Conservation (phyloP, 345 rosid genomes). For the Moringa oleifera region DNA sequence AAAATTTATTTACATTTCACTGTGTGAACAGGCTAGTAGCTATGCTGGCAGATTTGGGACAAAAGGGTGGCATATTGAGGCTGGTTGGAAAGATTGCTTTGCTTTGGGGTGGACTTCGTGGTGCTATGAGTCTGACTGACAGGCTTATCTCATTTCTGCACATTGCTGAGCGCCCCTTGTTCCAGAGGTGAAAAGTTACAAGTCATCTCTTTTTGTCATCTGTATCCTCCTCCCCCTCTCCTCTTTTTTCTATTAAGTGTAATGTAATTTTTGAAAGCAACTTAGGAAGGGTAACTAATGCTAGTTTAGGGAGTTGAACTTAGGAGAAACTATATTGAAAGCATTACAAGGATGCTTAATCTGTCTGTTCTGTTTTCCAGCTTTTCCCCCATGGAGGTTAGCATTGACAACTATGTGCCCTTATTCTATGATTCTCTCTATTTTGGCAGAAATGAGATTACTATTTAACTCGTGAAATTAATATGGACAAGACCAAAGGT, state of each 20-base stretch:
- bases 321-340: too few relatives aligned
- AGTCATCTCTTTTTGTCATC: not conserved
- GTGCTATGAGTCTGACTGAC: conserved; percentile 89
- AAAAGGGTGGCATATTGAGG: conserved; percentile 84
- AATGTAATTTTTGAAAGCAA: not conserved
- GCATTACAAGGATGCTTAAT: too few relatives aligned
- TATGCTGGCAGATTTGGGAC: conserved; percentile 81
- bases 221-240: not conserved
- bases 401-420: not conserved
- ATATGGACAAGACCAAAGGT: not conserved
- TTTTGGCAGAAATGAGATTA: not conserved
- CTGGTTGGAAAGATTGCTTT: conserved; percentile 89
- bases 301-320: too few relatives aligned
- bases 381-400: not conserved
- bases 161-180: conserved; percentile 70
- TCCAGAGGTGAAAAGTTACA: conserved; percentile 59
- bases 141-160: conserved; percentile 70
- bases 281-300: not conserved
- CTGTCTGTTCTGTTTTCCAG: too few relatives aligned
- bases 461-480: too few relatives aligned
- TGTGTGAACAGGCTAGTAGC: conserved; percentile 65
- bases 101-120: conserved; percentile 99
- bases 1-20: conserved; percentile 13
- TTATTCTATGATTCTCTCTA: not conserved
- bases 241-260: not conserved